These are phyloP conservation scores for Torulaspora microellipsoides DNA, from an alignment of 805 yeast species.

Conservation along the genomic window DNA sequence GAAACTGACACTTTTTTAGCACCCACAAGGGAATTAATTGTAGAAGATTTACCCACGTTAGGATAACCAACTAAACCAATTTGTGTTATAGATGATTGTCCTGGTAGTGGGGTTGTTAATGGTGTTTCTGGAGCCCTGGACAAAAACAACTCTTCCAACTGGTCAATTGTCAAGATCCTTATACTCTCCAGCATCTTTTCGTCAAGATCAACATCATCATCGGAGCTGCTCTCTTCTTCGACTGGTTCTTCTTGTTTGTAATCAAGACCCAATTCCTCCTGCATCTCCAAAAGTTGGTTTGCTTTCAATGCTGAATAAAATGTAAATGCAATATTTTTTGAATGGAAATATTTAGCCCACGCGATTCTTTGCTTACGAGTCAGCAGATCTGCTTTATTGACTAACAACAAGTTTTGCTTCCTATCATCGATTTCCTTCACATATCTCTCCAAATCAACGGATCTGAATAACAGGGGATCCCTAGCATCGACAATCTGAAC, in stretches of 20 bases:
- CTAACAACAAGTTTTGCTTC: constrained; percentile 76
- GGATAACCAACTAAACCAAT: constrained; percentile 98
- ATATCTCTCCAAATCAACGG: constrained; percentile 79
- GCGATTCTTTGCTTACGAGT: constrained; percentile 67
- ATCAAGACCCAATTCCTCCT: constrained; percentile 38
- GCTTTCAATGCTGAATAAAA: constrained; percentile 92
- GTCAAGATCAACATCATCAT: constrained; percentile 33
- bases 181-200: constrained; percentile 45
- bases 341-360: constrained; percentile 83
- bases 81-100: constrained; percentile 62
- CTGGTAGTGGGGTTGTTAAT: constrained; percentile 48
- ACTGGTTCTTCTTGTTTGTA: constrained; percentile 30
- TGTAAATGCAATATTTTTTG: constrained; percentile 69
- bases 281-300: constrained; percentile 64
- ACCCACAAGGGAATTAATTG: constrained; percentile 94
- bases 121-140: constrained; percentile 67
- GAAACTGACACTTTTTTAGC: constrained; percentile 98
- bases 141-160: constrained; percentile 76
- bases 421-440: constrained; percentile 71
- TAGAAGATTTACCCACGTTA: constrained; percentile 94
- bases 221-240: constrained; percentile 23
- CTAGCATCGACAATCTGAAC: constrained; percentile 98
- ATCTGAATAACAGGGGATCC: constrained; percentile 85
- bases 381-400: constrained; percentile 89
- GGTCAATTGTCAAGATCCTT: constrained; percentile 72